These are phyloP conservation scores for Phylloporus arenicola DNA, from an alignment of 768 basidiomycete species.

Conservation along the genomic window DNA sequence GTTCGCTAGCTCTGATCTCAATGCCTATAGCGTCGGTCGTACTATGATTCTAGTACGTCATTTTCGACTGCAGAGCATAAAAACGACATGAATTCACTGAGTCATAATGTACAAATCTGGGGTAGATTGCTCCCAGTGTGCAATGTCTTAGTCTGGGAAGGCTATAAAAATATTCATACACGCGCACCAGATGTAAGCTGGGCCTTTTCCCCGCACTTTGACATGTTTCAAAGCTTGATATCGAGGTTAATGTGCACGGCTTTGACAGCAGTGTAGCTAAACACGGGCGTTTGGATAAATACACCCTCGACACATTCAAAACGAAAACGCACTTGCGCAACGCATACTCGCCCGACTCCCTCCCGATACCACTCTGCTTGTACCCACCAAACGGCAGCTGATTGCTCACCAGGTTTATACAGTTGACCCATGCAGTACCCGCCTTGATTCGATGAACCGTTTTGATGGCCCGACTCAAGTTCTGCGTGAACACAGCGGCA, in stretches of 20 bases:
- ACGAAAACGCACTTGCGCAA: slow-evolving; percentile 40
- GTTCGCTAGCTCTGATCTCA: no score
- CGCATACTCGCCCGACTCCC: slow-evolving; percentile 78
- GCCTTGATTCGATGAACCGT: slow-evolving; percentile 73
- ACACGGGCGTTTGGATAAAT: background rate
- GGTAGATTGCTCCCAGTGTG: no score
- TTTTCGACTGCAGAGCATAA: no score
- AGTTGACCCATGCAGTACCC: slow-evolving; percentile 70
- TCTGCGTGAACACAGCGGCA: slow-evolving; percentile 77
- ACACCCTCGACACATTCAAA: background rate
- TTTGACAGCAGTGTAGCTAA: slow-evolving; percentile 22
- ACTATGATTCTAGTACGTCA: no score
- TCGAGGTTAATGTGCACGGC: slow-evolving; percentile 45
- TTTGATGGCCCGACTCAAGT: slow-evolving; percentile 68
- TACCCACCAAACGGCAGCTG: slow-evolving; percentile 78
- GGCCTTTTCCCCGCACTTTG: background rate
- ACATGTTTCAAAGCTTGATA: slow-evolving; percentile 10
- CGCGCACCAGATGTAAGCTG: background rate
- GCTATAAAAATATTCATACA: no score
- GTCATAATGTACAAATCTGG: background rate
- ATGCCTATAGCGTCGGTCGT: no score
- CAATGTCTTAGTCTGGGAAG: no score
- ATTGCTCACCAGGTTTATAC: slow-evolving; percentile 23
- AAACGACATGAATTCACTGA: no score
- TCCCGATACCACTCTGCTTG: slow-evolving; percentile 79